Conservation (phyloP, 2,329 filamentous ascomycete genomes). For the Fusarium dlaminii region DNA sequence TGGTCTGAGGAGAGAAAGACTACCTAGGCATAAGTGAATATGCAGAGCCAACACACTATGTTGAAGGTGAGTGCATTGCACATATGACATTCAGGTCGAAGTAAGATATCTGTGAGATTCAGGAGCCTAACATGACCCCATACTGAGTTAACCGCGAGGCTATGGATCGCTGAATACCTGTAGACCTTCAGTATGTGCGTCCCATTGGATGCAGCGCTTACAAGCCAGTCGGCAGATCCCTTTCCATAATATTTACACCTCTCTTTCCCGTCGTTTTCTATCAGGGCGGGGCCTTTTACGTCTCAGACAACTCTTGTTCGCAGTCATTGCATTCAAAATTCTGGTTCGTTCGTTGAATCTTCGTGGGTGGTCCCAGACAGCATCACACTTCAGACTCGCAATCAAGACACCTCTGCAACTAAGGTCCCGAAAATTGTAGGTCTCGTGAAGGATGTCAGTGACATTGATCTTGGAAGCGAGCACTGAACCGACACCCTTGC, state of each 20-base stretch:
- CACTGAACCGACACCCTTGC: neutral
- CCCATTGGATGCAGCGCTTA: neutral
- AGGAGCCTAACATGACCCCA: neutral
- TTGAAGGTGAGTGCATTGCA: neutral
- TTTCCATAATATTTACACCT: neutral
- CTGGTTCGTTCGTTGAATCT: neutral
- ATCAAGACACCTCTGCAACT: neutral
- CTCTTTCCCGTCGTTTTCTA: neutral
- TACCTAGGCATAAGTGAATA: neutral
- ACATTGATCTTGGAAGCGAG: neutral
- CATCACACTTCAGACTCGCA: too few relatives aligned
- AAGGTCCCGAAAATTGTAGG: neutral
- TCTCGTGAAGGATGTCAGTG: neutral
- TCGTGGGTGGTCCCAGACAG: neutral
- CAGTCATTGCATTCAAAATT: too few relatives aligned
- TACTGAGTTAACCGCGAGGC: neutral
- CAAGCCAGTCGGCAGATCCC: neutral
- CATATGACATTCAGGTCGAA: neutral
- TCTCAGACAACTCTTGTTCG: neutral
- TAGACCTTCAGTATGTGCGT: neutral
- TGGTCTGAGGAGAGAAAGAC: neutral
- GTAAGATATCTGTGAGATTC: neutral
- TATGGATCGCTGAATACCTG: neutral
- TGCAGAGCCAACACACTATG: neutral
- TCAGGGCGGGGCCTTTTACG: neutral